Evolutionary conservation across 2,329 filamentous ascomycete species (phyloP), one percentile per base, ranked within the genome.

Genomic region (Didymella pomorum): DNA sequence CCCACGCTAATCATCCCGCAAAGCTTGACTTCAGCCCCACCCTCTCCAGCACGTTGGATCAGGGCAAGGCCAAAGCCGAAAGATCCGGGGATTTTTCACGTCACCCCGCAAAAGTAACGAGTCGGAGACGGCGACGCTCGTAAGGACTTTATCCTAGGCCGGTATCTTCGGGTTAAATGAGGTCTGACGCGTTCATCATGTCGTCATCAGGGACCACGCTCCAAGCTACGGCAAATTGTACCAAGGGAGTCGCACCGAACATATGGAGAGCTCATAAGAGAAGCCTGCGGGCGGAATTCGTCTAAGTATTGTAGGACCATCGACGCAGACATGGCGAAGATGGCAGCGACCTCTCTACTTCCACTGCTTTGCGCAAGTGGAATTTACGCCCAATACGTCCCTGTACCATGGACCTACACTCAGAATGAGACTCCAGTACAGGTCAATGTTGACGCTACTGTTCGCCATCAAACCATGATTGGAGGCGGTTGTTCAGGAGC

Each of bases 21-120:
- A 45, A 45, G 42, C 42, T 45, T 45, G 14, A 45, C 42, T n/a
- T 18, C 25, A 18, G 41, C 41, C 41, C 41, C 41, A 25, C 41
- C 3, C 18, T n/a, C 6, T 25, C 23, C 41, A 20, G 23, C 41
- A 16, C n/a, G n/a, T 44, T 26, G 41, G 23, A n/a, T 14, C 25
- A 26, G 21, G 21, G 21, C 21, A 25, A 7, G 10, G 25, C 4
- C 21, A 8, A 25, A 11, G 12, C 21, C 31, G 14, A n/a, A 35
- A n/a, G 31, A 6, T 14, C 31, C 31, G 31, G 9, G 2, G 16
- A 35, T 8, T 7, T 5, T 14, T 16, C 41, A n/a, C 41, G 21
- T 44, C 41, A 44, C 41, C 21, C 41, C 41, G 41, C 41, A 25
- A 44, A 4, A 23, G 12, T 11, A 10, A 44, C 23, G 12, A 23